Conservation (phyloP, 129 eudicot genomes). For the Artemisia argyi region DNA sequence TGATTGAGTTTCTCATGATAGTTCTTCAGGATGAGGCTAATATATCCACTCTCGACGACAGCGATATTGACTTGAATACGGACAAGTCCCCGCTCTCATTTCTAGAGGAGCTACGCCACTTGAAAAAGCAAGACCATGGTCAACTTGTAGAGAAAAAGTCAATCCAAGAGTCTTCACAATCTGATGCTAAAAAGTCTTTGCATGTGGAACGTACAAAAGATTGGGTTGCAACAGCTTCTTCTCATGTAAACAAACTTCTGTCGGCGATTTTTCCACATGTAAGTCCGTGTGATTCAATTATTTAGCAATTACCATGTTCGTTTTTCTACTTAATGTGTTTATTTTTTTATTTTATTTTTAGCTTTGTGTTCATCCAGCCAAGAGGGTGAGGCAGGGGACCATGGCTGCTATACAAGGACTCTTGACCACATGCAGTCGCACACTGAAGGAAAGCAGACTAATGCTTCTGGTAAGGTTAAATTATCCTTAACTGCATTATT, state of each 20-base stretch:
- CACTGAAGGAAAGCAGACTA: constrained; percentile 72
- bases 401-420: constrained; percentile 71
- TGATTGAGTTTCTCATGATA: constrained; percentile 74
- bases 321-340: neutral
- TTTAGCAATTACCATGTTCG: neutral
- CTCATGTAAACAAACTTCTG: constrained; percentile 61
- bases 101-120: constrained; percentile 72
- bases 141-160: constrained; percentile 20
- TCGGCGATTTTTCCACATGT: constrained; percentile 73
- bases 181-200: constrained; percentile 34
- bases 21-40: constrained; percentile 70
- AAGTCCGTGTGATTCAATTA: constrained; percentile 31
- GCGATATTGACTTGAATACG: constrained; percentile 23
- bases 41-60: constrained; percentile 32
- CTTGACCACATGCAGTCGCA: constrained; percentile 58
- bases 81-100: constrained; percentile 51
- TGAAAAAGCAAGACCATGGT: constrained; percentile 39
- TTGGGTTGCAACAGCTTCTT: constrained; percentile 61
- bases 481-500: neutral
- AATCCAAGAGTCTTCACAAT: too few relatives aligned
- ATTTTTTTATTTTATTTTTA: constrained; percentile 27
- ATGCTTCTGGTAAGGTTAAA: constrained; percentile 77
- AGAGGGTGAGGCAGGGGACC: constrained; percentile 68
- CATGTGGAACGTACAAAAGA: constrained; percentile 73
- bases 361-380: constrained; percentile 85